Evolutionary conservation across 805 yeast species (phyloP), one percentile per base, ranked within the genome.

Genomic region (Yamadazyma akitaensis): DNA sequence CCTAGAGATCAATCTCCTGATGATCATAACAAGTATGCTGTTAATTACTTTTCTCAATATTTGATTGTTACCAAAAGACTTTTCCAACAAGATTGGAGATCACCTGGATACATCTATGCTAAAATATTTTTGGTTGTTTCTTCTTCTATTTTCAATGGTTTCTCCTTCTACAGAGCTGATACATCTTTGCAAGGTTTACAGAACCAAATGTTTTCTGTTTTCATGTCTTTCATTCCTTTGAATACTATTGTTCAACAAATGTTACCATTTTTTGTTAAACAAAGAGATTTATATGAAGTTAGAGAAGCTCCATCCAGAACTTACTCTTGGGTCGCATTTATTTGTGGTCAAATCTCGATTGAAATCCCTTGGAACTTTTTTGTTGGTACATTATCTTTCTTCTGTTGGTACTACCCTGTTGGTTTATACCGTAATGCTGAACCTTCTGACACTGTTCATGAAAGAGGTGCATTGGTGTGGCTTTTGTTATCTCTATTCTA

Each of bases 101-200:
- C 81, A 51, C 84, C 83, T 5, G 60, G 69, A 19, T 85, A 85
- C 59, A 73, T 85, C 52, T 70, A 75, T 62, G 70, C 91, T 26
- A 87, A 85, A 67, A 54, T 80, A 19, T 69, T 72, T 56, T 75
- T 85, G 65, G 73, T 80, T 50, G 59, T 75, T 34, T 61, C 77
- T 18, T 72, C 82, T 35, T 80, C 86, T 37, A 59, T 86, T 17
- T 82, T 84, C 60, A 77, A 83, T 52, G 96, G 96, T 31, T 87
- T 87, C 64, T 72, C 81, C 0, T 87, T 82, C 65, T 83, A 77
- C 65, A 82, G 81, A 49, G 85, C 89, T 34, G 62, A 62, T 47
- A 75, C 74, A 10, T 76, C 89, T n/a, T 59, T 73, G 38, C 88
- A 68, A 65, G 75, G 74, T 34, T 60, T 71, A 57, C 96, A 88